Evolutionary conservation across 2,329 filamentous ascomycete genomes (phyloP), one percentile per base, ranked within the genome.

Genomic region (Alternaria longipes): DNA sequence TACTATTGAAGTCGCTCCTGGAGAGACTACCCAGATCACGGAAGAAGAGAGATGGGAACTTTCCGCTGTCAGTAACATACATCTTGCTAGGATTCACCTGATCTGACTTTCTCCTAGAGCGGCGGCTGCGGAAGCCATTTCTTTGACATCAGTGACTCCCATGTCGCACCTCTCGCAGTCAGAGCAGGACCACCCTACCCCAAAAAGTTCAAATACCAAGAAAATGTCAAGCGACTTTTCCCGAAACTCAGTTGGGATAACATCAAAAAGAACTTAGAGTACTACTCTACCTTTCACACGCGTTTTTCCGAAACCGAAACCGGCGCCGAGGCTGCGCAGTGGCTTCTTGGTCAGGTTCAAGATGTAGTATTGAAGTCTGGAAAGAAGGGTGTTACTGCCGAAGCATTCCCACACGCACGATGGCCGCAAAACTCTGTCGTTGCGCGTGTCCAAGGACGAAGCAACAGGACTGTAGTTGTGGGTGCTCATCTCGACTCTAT

Each of bases 361-460:
- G 80, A 86, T 44, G 89, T 91, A 18, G 86, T 80, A 87, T 1
- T 97, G 93, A 92, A 89, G 89, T 42, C 40, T 24, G 20, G 40
- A 42, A 42, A 24, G 40, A 16, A 24, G 5, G 40, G 40, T 3
- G 20, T 42, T 16, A 42, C 20, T 12, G 40, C 40, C 5, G 18
- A 24, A 16, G 40, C 40, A 0, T 42, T 42, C 3, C 20, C 40
- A 9, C 20, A 42, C 20, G 20, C 20, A 14, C 20, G 40, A 42
- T 42, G 40, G 40, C 40, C 40, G 59, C 94, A 98, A 75, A 90
- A 90, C 81, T 94, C 90, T 61, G 89, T 97, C 72, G 95, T 97
- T 73, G 93, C 92, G 6, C 93, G 90, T 4, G 92, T 98, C 49
- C 94, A 94, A 0, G 94, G 94, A 53, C 85, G 90, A 81, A 90